Evolutionary conservation across 495 filamentous ascomycete genomes (phyloP), one percentile per base, ranked within the genome.

Genomic region (Chlorociboria aeruginascens): DNA sequence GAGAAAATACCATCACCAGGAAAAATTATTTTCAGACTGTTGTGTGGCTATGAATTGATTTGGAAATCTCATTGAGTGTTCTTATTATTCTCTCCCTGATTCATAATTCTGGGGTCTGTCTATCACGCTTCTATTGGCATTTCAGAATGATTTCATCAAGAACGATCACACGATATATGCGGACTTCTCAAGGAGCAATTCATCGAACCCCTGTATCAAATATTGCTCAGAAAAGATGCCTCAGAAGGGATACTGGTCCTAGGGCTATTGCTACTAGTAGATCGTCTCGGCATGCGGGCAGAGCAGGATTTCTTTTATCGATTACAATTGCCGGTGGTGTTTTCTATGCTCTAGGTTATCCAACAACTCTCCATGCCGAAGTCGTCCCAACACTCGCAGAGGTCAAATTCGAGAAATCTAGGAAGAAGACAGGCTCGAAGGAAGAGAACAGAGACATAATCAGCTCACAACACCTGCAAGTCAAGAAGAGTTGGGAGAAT

Each of bases 401-500:
- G 47, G 53, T 81, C 10, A 68, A 72, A 9, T 78, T 82, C 51
- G 83, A 88, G 60, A 70, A 76, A 61, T 54, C 73, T 6, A 66
- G 73, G 41, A 73, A 70, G 43, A 66, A 68, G 47, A 55, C 63
- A 10, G 65, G 60, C 10, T 74, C 77, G 6, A 78, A 76, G 50
- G 83, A 89, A 59, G 79, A 85, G 32, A 74, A 74, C 42, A 68
- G 85, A 49, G 83, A 90, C 47, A 54, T 81, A 30, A 74, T 89
- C 14, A 83, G 82, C 55, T 80, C 78, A 8, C 79, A 88, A 56
- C 85, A 89, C 61, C 67, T 88, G 13, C 85, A 95, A 65, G 84
- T 90, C 34, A 89, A 86, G 69, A 80, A 76, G 57, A 93, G 86
- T 59, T 82, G 85, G 77, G 87, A 89, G 63, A 81, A 85, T 46